Evolutionary conservation across 2,329 filamentous ascomycete genomes (phyloP), one percentile per base, ranked within the genome.

Genomic region (Ceratocystis destructans): DNA sequence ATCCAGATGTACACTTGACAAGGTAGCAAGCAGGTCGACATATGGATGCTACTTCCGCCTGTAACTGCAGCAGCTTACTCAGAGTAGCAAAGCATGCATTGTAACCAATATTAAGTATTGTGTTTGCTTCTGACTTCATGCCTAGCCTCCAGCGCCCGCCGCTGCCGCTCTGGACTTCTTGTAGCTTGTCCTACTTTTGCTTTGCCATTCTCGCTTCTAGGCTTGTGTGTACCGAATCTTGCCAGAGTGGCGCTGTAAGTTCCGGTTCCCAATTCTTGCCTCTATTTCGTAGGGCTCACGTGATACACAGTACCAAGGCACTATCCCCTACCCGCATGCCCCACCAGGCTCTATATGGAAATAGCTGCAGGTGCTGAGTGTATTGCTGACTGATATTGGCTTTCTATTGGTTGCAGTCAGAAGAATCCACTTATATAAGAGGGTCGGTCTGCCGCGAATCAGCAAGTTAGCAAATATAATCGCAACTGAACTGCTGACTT

Each of bases 251-350:
- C 28, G 3, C 41, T 33, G 15, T 28, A 17, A 37, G 55, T 59
- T 31, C 22, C 17, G 48, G 17, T 64, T 53, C 20, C 28, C 41
- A 55, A 41, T 59, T 62, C 50, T 31, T 31, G 25, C 44, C 25
- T 59, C 28, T 20, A 59, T 2, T 37, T 59, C 15, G 5, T 37
- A 33, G 17, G 3, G 31, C 41, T 25, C 50, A 55, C 48, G 61
- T 64, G 41, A 67, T 17, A 50, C 22, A 41, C 20, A 41, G 22
- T n/a, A 41, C 53, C 25, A 65, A 61, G 20, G 46, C 28, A 20
- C 33, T 48, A 10, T 57, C 44, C 53, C 62, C 62, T 64, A 67
- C 66, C 64, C 64, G 45, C 55, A 62, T 33, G 62, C 66, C n/a
- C 45, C 55, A 61, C 66, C 64, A 62, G 48, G 5, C 7, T 45